Evolutionary conservation across 345 rosid genomes (phyloP).

Genomic region (Sapria himalayana): DNA sequence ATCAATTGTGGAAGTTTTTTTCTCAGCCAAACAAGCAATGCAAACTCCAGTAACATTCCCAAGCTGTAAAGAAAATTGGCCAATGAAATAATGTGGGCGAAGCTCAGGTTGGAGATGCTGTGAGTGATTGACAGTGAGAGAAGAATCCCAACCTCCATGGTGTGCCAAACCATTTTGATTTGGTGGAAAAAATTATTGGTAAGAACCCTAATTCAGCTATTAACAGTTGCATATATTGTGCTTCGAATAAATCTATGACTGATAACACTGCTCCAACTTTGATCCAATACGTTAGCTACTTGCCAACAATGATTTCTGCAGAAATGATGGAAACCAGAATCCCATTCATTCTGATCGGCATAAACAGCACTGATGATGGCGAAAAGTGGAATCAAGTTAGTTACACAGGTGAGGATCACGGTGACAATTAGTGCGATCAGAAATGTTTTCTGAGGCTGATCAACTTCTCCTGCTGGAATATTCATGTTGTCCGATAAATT

Average conservation of each 20-base stretch:
- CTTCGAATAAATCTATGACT: slow-evolving; percentile 11
- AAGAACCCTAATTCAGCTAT: slow-evolving; percentile 11
- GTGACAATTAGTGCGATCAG: slow-evolving; percentile 10
- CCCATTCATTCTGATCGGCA: slow-evolving; percentile 9
- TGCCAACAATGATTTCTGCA: slow-evolving; percentile 13
- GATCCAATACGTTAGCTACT: slow-evolving; percentile 13
- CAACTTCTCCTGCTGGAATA: slow-evolving; percentile 15
- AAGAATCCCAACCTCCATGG: slow-evolving; percentile 28
- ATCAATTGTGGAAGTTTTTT: slow-evolving; percentile 12
- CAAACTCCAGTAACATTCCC: slow-evolving; percentile 30
- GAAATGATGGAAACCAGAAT: slow-evolving; percentile 8
- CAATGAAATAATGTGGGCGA: slow-evolving; percentile 17
- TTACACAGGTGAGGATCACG: slow-evolving; percentile 6
- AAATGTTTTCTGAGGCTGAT: slow-evolving; percentile 9
- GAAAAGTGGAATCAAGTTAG: slow-evolving; percentile 11
- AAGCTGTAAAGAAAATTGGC: slow-evolving; percentile 26
- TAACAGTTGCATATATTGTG: slow-evolving; percentile 10
- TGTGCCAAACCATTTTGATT: slow-evolving; percentile 17
- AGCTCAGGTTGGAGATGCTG: slow-evolving; percentile 13
- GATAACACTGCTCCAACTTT: slow-evolving; percentile 11
- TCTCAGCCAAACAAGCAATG: slow-evolving; percentile 26
- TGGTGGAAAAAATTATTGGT: slow-evolving; percentile 8
- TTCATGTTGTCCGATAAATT: slow-evolving; percentile 15
- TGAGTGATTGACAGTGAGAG: slow-evolving; percentile 12
- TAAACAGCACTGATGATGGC: slow-evolving; percentile 8